phyloP scores from a whole-genome alignment of 2,329 filamentous ascomycete genomes.

The Tolypocladium inflatum region DNA sequence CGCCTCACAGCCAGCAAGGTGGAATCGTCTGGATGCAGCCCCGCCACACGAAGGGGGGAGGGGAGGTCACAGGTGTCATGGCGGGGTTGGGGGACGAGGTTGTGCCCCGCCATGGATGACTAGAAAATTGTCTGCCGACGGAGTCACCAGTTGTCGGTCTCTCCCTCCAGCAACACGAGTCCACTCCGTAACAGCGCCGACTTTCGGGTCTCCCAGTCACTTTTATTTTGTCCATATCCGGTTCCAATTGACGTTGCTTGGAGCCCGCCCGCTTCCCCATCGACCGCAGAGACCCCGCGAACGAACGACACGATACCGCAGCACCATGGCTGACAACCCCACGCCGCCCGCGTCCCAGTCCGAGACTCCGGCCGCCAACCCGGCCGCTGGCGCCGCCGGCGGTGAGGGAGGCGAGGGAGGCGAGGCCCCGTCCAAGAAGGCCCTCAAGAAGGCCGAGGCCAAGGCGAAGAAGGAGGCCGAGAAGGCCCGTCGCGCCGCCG shows the following conservation, averaged over 20 bases:
- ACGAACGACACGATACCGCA: background rate
- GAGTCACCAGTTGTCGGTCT: background rate
- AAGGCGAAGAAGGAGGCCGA: slow-evolving; percentile 84
- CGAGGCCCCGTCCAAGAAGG: slow-evolving; percentile 45
- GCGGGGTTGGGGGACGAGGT: background rate
- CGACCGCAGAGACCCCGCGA: background rate
- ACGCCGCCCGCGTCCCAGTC: background rate
- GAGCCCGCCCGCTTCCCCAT: background rate
- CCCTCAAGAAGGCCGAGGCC: slow-evolving; percentile 71
- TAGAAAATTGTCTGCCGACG: background rate
- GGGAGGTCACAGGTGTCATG: background rate
- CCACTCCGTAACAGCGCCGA: background rate
- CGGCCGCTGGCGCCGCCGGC: background rate
- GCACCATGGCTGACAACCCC: slow-evolving; percentile 4
- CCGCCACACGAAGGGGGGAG: background rate
- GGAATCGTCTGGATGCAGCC: background rate
- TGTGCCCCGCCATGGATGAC: background rate
- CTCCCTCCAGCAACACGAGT: background rate
- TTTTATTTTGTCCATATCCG: background rate
- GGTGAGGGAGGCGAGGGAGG: background rate
- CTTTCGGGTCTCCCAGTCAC: background rate
- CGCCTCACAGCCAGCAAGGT: too few relatives aligned
- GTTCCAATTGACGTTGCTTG: background rate
- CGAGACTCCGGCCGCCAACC: background rate
- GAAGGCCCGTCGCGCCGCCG: slow-evolving; percentile 65